These are phyloP conservation scores for Salix caprea DNA, from an alignment of 345 rosid species.

Conservation along the genomic window DNA sequence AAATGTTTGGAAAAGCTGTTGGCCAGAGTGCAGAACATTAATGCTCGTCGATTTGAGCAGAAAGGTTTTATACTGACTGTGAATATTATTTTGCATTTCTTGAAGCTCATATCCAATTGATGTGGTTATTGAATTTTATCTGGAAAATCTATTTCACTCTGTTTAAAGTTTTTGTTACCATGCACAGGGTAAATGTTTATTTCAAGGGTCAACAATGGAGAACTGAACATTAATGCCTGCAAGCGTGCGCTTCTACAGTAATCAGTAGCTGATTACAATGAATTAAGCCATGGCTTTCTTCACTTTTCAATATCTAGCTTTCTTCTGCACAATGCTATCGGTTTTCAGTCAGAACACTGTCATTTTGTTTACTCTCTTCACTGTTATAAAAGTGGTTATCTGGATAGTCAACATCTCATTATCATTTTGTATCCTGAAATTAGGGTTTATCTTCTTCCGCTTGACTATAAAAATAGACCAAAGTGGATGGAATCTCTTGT, in stretches of 20 bases:
- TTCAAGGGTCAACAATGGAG: background rate
- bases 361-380: background rate
- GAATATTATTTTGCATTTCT: background rate
- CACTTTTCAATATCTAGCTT: background rate
- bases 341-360: background rate
- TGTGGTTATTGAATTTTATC: background rate
- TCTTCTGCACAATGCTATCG: background rate
- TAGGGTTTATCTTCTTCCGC: background rate
- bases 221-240: background rate
- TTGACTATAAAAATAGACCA: background rate
- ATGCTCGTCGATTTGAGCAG: conserved; percentile 92
- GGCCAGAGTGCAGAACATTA: conserved; percentile 63
- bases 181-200: background rate
- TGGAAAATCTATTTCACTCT: background rate
- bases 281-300: background rate
- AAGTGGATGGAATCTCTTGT: background rate
- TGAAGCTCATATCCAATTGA: background rate
- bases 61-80: conserved; percentile 36
- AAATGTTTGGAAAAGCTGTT: conserved; percentile 40
- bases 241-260: background rate
- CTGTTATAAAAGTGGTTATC: background rate
- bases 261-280: background rate
- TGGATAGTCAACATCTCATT: background rate
- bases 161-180: background rate
- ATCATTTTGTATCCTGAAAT: background rate